These are phyloP conservation scores for Diutina siamensis DNA, from an alignment of 1,139 yeast genomes.

Conservation along the genomic window DNA sequence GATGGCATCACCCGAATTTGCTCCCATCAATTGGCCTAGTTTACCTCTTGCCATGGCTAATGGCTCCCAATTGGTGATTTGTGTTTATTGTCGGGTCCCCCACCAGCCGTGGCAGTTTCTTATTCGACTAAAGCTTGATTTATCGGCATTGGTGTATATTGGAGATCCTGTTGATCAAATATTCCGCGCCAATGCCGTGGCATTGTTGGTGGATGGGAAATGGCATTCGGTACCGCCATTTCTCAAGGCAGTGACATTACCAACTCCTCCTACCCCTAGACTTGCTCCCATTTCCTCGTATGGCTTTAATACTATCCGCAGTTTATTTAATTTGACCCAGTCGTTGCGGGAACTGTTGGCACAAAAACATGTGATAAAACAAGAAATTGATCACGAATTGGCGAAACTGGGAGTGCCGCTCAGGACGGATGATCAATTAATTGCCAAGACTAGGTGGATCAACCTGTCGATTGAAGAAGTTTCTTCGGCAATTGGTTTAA, in stretches of 20 bases:
- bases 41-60: neutral
- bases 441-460: neutral
- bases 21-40: neutral
- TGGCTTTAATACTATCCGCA: neutral
- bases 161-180: neutral
- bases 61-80: neutral
- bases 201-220: neutral
- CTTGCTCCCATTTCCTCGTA: neutral
- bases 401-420: neutral
- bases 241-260: neutral
- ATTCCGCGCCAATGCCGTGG: constrained; percentile 1
- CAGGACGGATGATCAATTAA: neutral
- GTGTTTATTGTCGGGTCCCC: neutral
- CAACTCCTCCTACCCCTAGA: neutral
- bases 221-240: constrained; percentile 1
- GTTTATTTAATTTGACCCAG: neutral
- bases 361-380: neutral
- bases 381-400: neutral
- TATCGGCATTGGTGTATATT: neutral
- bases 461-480: neutral
- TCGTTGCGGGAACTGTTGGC: neutral
- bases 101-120: neutral
- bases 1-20: neutral
- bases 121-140: neutral
- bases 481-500: neutral